Conservation (phyloP, 768 basidiomycete species). For the Tulasnella sp. region DNA sequence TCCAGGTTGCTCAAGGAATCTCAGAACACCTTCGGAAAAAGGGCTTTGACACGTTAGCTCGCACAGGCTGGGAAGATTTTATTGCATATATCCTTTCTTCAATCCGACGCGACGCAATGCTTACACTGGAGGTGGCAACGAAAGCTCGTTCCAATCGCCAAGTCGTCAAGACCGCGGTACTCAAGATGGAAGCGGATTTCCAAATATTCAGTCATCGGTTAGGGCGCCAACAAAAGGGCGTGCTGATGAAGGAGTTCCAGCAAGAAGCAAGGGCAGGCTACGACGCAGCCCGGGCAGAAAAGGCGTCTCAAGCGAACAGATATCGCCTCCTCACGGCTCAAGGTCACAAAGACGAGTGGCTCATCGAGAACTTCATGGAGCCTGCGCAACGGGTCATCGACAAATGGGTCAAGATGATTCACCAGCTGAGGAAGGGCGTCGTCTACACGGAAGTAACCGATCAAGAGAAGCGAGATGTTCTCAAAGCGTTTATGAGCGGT, state of each 20-base stretch:
- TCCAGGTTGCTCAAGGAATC: conserved; percentile 51
- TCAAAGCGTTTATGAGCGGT: conserved; percentile 49
- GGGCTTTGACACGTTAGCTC: conserved; percentile 18
- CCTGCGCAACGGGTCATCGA: conserved; percentile 48
- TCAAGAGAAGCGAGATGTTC: conserved; percentile 56
- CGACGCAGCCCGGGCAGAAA: neutral
- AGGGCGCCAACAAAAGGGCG: neutral
- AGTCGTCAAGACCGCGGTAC: conserved; percentile 51
- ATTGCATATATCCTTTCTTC: conserved; percentile 52
- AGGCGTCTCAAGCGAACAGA: neutral
- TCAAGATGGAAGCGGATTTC: conserved; percentile 52
- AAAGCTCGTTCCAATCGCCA: conserved; percentile 59
- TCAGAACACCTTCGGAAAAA: conserved; percentile 45
- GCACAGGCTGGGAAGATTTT: conserved; percentile 52
- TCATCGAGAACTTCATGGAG: conserved; percentile 50
- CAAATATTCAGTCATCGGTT: neutral
- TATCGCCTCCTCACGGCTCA: conserved; percentile 1
- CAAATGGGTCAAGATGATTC: conserved; percentile 54
- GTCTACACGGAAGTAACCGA: conserved; percentile 56
- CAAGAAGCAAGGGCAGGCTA: neutral
- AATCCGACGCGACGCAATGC: conserved; percentile 53
- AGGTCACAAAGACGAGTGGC: conserved; percentile 46
- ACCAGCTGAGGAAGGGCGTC: conserved; percentile 46
- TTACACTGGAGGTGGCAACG: conserved; percentile 53
- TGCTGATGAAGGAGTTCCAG: neutral